Base-by-base conservation (phyloP, 129 eudicot genomes). In the Flaveria sonorensis region DNA sequence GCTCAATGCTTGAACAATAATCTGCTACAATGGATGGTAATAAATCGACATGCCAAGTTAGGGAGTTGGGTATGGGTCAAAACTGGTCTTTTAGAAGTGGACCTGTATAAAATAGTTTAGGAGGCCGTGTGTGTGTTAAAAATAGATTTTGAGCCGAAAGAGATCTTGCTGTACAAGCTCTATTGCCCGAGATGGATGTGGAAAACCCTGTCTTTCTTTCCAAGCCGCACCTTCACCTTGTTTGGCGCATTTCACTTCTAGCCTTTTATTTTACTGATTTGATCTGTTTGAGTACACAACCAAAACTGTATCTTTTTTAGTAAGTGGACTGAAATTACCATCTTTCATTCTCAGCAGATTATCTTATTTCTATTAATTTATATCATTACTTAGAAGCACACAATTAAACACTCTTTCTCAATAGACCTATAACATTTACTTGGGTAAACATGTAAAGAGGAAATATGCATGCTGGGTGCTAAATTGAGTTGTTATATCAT, bases 401-500 rank as follows among this genome's bases (percentile, higher is more conserved):
- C 40, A 36, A 36, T 36, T 36, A 36, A 36, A 36, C 39, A 36
- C 40, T 5, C 6, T 36, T 36, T 36, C 40, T 36, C 40, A 5
- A 36, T 36, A 15, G 66, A 59, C 40, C 8, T 61, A n/a, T 11
- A 61, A 61, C 9, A 61, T 63, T 14, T 28, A 30, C 46, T 26
- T 63, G 47, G 69, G 20, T 8, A 32, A 63, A 63, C 16, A 63
- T 63, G 21, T 30, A 30, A 63, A 63, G 69, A 63, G 69, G 47
- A 45, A 63, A 63, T 13, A 63, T 13, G 46, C 46, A 63, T 63
- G 69, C 32, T 63, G 21, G 10, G 7, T 63, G 21, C 32, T 63
- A 15, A 19, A 57, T 57, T 57, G 12, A 20, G 64, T 21, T 57
- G 6, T 19, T 57, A 20, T 57, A 20, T 21, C 16, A 23, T 59